Evolutionary conservation across 345 rosid species (phyloP), one percentile per base, ranked within the genome.

Genomic region (Dovyalis caffra): DNA sequence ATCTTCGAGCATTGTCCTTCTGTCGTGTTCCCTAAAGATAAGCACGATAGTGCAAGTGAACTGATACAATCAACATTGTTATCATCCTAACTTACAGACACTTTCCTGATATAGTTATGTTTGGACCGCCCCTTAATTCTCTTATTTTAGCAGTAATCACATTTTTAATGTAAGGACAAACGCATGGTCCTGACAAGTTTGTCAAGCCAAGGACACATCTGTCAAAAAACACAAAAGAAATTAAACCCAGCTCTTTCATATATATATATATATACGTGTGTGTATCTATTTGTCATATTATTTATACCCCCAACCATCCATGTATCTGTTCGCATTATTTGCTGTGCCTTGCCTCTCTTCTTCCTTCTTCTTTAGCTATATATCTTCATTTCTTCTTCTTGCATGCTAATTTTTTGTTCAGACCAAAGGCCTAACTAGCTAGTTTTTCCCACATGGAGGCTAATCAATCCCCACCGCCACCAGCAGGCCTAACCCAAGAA

Each of bases 401-500:
- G 73, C 78, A 58, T 40, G 73, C 21, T 37, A 35, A 32, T 40
- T 11, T 29, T 34, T 34, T 20, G 51, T 35, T 61, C 0, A 20
- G 18, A 23, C 35, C 15, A 14, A 18, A 61, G 47, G 47, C 68
- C 16, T 40, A 6, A 16, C 18, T 21, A 38, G 0, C 18, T 2
- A 8, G 10, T 2, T 9, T 29, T 31, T 43, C 8, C 51, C 8
- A 4, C n/a, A 73, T 63, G 69, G 70, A 69, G 23, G n/a, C 66
- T 0, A 43, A 33, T 70, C 76, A 56, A 32, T 20, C 73, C 20
- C 31, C 38, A 35, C 81, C 75, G 29, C 80, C 75, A 0, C 85
- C 80, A 2, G 87, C 82, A 11, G 91, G 94, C 49, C 87, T 93
- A 32, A 86, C 87, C 38, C 70, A 72, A 3, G 87, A 86, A 49